These are phyloP conservation scores for Lanmaoa rubissima DNA, from an alignment of 768 basidiomycete genomes.

Conservation along the genomic window DNA sequence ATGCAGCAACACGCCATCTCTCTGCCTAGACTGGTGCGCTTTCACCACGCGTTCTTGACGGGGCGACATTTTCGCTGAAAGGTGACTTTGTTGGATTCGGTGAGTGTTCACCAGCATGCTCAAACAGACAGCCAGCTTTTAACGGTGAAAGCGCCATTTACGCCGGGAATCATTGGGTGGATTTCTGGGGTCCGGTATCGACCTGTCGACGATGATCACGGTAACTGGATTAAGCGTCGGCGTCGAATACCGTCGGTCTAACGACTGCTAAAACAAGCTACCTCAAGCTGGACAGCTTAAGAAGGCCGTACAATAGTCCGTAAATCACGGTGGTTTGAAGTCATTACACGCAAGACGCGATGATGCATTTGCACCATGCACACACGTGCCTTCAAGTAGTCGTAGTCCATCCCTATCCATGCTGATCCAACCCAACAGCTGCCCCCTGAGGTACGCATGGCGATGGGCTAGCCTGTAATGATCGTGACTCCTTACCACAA, in stretches of 20 bases:
- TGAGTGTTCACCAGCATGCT: not conserved
- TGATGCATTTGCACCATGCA: not conserved
- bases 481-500: not conserved
- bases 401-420: not conserved
- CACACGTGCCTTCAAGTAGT: not conserved
- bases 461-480: not conserved
- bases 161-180: not conserved
- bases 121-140: not conserved
- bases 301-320: not conserved
- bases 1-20: not conserved
- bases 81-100: not conserved
- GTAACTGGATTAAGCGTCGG: not conserved
- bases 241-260: not conserved
- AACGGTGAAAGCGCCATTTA: not conserved
- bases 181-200: not conserved
- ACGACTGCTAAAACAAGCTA: not conserved
- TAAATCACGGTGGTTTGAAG: not conserved
- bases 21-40: not conserved
- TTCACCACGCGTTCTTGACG: not conserved
- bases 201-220: not conserved
- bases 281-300: not conserved
- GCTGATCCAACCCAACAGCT: not conserved
- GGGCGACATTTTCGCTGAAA: not conserved
- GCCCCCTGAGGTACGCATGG: not conserved
- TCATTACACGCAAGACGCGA: not conserved